These are phyloP conservation scores for Penicillium sp. DNA, from an alignment of 2,329 filamentous ascomycete species.

Conservation along the genomic window DNA sequence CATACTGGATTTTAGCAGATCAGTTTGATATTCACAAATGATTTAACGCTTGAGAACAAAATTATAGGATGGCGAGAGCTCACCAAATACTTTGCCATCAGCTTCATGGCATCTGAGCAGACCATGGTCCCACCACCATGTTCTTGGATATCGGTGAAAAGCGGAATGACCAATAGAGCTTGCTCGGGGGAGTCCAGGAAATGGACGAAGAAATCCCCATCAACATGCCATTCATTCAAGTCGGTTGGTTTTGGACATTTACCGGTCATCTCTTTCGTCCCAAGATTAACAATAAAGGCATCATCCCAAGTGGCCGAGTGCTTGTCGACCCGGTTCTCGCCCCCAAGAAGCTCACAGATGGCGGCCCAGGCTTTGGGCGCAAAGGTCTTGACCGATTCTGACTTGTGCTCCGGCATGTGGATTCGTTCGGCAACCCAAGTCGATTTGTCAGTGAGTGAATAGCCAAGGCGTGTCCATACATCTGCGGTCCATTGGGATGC, in stretches of 20 bases:
- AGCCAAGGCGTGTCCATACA: conserved; percentile 68
- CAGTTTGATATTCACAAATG: not conserved
- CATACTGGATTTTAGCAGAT: conserved; percentile 38
- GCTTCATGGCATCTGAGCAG: conserved; percentile 62
- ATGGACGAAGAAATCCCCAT: conserved; percentile 74
- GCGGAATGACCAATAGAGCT: conserved; percentile 68
- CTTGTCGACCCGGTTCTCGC: conserved; percentile 58
- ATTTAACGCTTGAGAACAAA: not conserved
- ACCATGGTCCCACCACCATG: conserved; percentile 69
- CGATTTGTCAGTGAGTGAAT: conserved; percentile 64
- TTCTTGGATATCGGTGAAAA: conserved; percentile 66
- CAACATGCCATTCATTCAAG: conserved; percentile 69
- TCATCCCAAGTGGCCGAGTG: conserved; percentile 65
- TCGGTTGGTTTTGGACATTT: conserved; percentile 55
- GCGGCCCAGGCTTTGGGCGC: conserved; percentile 69
- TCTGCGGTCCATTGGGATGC: conserved; percentile 53
- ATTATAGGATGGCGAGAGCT: not conserved
- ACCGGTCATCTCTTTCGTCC: conserved; percentile 58
- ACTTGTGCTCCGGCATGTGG: conserved; percentile 67
- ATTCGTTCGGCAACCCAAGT: conserved; percentile 67
- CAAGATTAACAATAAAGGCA: conserved; percentile 71
- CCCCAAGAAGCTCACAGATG: conserved; percentile 69
- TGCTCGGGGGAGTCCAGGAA: conserved; percentile 74
- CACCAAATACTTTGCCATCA: conserved; percentile 61
- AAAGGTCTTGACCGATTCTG: conserved; percentile 59